Evolutionary conservation across 2,329 filamentous ascomycete genomes (phyloP).

Genomic region (Colletotrichum costaricense): DNA sequence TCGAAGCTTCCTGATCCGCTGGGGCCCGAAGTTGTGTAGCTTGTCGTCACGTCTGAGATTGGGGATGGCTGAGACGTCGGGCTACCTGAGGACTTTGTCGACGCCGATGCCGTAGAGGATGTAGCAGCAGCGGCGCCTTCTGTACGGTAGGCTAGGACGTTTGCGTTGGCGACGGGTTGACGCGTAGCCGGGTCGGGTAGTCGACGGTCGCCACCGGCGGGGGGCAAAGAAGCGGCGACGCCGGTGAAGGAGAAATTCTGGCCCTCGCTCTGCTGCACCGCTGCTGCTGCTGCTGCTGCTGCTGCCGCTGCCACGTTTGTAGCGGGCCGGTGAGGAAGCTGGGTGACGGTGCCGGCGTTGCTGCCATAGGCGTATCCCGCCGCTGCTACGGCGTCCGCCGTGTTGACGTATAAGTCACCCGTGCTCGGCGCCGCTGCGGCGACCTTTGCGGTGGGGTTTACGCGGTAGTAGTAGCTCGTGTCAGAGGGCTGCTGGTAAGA

Average conservation of each 20-base stretch:
- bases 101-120: slow-evolving; percentile 8
- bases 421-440: slow-evolving; percentile 22
- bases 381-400: slow-evolving; percentile 43
- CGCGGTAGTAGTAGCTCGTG: slow-evolving; percentile 43
- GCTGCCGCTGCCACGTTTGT: slow-evolving; percentile 34
- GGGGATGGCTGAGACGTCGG: slow-evolving; percentile 20
- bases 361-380: slow-evolving; percentile 46
- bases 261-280: slow-evolving; percentile 43
- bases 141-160: slow-evolving; percentile 38
- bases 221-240: slow-evolving; percentile 54
- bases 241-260: slow-evolving; percentile 53
- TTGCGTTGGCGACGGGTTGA: slow-evolving; percentile 41
- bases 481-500: slow-evolving; percentile 48
- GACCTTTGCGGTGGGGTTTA: slow-evolving; percentile 42
- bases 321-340: slow-evolving; percentile 49
- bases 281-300: slow-evolving; percentile 22
- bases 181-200: slow-evolving; percentile 50
- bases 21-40: slow-evolving; percentile 6
- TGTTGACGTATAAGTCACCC: slow-evolving; percentile 48
- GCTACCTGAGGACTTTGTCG: slow-evolving; percentile 19
- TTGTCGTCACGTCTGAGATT: slow-evolving; percentile 10
- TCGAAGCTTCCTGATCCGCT: slow-evolving; percentile 8
- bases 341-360: slow-evolving; percentile 33
- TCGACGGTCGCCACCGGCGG: slow-evolving; percentile 44
- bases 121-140: background rate